Evolutionary conservation across 2,329 filamentous ascomycete species (phyloP).

Genomic region (Colletotrichum salicis): DNA sequence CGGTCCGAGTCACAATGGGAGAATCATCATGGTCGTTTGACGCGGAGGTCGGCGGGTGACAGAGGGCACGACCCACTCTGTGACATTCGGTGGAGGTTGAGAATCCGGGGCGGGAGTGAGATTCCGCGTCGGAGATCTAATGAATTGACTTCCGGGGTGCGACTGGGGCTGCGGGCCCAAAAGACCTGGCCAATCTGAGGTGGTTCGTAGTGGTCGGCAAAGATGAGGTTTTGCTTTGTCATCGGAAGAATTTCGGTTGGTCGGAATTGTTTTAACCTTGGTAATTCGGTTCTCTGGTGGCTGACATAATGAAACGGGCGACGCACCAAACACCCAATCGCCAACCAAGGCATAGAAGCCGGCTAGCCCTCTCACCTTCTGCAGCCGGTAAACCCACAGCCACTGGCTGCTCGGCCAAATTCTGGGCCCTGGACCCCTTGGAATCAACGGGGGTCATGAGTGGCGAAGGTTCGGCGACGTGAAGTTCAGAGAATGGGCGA

Average conservation of each 20-base stretch:
- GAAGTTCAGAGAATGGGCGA: neutral
- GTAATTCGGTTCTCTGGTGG: constrained; percentile 5
- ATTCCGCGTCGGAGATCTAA: constrained; percentile 11
- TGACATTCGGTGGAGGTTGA: constrained; percentile 13
- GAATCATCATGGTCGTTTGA: neutral
- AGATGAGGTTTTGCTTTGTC: neutral
- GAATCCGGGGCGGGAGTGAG: constrained; percentile 18
- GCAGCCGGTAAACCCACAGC: neutral
- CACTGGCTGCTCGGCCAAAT: constrained; percentile 6
- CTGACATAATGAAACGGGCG: neutral
- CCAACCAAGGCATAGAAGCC: constrained; percentile 24
- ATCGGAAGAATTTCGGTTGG: constrained; percentile 13
- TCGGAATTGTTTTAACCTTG: neutral
- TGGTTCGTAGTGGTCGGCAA: too few relatives aligned
- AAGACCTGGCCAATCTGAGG: neutral
- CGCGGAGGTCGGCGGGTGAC: too few relatives aligned
- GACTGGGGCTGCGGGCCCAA: neutral
- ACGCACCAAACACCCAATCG: neutral
- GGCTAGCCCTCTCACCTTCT: neutral
- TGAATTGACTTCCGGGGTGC: constrained; percentile 18
- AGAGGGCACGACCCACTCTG: neutral
- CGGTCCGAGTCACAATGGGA: neutral
- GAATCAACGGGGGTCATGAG: constrained; percentile 24
- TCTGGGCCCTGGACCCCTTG: neutral
- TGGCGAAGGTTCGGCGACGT: constrained; percentile 14